A percentile compares a stretch with the other conserved stretches of the same genome.
Conservation (phyloP, 2,329 filamentous ascomycete species). For the Aspergillus ochraceus region DNA sequence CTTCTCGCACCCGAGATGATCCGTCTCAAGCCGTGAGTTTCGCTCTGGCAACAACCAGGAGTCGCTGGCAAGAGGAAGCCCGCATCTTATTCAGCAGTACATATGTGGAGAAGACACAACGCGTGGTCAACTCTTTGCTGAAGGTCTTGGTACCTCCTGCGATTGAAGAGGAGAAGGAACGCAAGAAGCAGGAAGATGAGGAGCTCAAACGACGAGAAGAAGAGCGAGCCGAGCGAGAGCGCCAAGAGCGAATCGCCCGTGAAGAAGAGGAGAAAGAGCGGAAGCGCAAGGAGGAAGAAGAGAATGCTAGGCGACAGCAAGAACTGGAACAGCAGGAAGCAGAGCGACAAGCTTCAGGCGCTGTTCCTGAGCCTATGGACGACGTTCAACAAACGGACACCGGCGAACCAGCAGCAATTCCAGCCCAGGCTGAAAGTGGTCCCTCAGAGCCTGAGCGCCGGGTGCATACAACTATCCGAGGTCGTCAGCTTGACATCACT, state of each 20-base stretch:
- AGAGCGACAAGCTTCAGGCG: constrained; percentile 49
- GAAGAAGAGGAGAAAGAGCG: constrained; percentile 74
- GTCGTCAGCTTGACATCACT: constrained; percentile 88
- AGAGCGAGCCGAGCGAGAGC: constrained; percentile 59
- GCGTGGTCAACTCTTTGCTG: constrained; percentile 68
- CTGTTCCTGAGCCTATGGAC: constrained; percentile 67
- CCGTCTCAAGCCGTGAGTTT: constrained; percentile 74
- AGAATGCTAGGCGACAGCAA: constrained; percentile 60
- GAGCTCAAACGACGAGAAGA: constrained; percentile 60
- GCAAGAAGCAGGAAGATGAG: constrained; percentile 60
- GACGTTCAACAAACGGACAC: constrained; percentile 64
- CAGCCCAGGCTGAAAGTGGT: constrained; percentile 45
- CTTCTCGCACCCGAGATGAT: constrained; percentile 46
- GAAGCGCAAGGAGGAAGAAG: constrained; percentile 66
- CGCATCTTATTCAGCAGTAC: constrained; percentile 75
- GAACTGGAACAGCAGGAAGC: constrained; percentile 66
- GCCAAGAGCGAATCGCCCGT: constrained; percentile 63
- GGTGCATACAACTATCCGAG: constrained; percentile 79
- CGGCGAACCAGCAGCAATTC: constrained; percentile 31
- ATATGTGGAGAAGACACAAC: constrained; percentile 67
- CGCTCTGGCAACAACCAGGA: constrained; percentile 66
- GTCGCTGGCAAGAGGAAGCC: constrained; percentile 87
- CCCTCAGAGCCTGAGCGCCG: constrained; percentile 56
- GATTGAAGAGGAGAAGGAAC: constrained; percentile 74
- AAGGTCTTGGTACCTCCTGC: constrained; percentile 78